phyloP scores from a whole-genome alignment of 345 rosid genomes.

The Gossypium longicalyx region DNA sequence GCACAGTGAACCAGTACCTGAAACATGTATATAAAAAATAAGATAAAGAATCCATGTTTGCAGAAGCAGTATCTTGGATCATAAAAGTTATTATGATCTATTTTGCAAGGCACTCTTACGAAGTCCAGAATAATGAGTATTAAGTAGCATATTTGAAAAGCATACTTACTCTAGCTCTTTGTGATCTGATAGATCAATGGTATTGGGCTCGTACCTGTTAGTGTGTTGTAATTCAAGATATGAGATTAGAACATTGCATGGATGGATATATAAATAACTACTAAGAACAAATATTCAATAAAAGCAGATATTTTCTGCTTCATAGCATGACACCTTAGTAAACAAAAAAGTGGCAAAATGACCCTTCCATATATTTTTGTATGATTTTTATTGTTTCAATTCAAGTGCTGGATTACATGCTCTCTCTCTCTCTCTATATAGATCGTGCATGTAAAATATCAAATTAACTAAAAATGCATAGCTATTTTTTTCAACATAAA shows the following conservation, averaged over 20 bases:
- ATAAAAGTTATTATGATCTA: neutral
- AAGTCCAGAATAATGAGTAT: constrained; percentile 4
- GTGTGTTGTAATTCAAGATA: neutral
- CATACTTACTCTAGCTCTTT: constrained; percentile 83
- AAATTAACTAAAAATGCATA: neutral
- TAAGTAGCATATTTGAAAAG: constrained; percentile 3
- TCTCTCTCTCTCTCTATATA: neutral
- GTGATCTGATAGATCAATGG: constrained; percentile 83
- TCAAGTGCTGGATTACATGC: neutral
- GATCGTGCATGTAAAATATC: neutral
- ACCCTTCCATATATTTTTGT: neutral
- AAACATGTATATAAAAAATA: constrained; percentile 15
- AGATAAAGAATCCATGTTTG: constrained; percentile 12
- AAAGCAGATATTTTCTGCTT: neutral
- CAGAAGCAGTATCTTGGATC: neutral
- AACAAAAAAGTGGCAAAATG: neutral
- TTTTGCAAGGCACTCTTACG: neutral
- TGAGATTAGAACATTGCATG: neutral
- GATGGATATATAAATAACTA: constrained; percentile 7
- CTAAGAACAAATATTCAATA: neutral
- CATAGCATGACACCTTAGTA: too few relatives aligned
- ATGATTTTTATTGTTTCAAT: neutral
- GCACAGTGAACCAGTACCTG: constrained; percentile 96
- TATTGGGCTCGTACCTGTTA: constrained; percentile 93
- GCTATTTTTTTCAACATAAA: neutral